A percentile compares a stretch with the other conserved stretches of the same genome.
These are phyloP conservation scores for Purpureocillium lavendulum DNA, from an alignment of 2,329 filamentous ascomycete genomes.

Conservation along the genomic window DNA sequence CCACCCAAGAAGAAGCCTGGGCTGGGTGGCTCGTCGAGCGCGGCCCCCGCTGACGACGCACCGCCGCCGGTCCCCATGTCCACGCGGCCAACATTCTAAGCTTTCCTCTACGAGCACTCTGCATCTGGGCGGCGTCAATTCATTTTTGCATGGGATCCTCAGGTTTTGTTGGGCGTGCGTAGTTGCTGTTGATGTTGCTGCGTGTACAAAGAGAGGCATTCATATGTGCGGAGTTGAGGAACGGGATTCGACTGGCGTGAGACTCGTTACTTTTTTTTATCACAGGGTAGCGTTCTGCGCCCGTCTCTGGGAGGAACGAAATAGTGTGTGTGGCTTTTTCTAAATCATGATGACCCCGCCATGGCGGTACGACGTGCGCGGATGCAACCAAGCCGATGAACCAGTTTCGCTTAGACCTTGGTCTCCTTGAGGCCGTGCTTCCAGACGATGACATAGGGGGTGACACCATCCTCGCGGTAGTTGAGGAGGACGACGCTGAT, in stretches of 20 bases:
- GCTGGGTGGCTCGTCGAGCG: conserved; percentile 16
- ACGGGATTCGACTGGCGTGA: too few species aligned
- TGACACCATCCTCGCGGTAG: conserved; percentile 94
- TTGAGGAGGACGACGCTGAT: conserved; percentile 80
- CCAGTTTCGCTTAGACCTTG: conserved; percentile 66
- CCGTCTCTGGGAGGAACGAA: conserved; percentile 3
- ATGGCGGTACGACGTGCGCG: neutral
- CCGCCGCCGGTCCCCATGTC: conserved; percentile 46
- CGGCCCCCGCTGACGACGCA: conserved; percentile 15
- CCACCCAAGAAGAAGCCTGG: conserved; percentile 44
- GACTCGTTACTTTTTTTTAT: conserved; percentile 4
- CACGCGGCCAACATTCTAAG: conserved; percentile 38
- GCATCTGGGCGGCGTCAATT: conserved; percentile 1
- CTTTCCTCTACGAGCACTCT: neutral
- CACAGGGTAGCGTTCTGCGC: conserved; percentile 7
- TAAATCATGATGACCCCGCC: conserved; percentile 3
- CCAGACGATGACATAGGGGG: conserved; percentile 85
- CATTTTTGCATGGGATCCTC: too few species aligned
- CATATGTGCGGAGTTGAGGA: too few species aligned
- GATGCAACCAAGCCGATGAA: conserved; percentile 1
- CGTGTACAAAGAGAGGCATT: too few species aligned
- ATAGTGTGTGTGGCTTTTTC: conserved; percentile 2
- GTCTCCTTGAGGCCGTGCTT: conserved; percentile 84
- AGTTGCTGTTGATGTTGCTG: too few species aligned
- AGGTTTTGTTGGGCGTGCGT: too few species aligned